phyloP scores from a whole-genome alignment of 2,329 filamentous ascomycete species.

The Apiospora marii region DNA sequence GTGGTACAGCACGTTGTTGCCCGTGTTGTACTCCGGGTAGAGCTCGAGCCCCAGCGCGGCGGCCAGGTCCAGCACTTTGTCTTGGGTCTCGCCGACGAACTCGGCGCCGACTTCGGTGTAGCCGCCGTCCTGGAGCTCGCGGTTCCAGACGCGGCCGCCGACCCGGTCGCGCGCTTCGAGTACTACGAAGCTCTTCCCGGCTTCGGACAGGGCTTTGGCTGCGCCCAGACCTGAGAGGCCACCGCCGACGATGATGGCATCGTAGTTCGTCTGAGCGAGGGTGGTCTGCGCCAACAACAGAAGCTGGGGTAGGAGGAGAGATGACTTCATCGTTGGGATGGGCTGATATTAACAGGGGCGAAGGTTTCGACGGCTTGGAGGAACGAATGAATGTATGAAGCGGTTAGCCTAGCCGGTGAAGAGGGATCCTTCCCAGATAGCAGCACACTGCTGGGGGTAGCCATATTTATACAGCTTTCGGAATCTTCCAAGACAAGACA shows the following conservation, averaged over 20 bases:
- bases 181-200: neutral
- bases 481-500: neutral
- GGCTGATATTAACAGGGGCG: neutral
- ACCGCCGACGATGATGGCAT: neutral
- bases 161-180: conserved; percentile 10
- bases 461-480: neutral
- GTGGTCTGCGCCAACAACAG: neutral
- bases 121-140: neutral
- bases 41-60: neutral
- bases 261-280: neutral
- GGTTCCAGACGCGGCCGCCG: neutral
- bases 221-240: neutral
- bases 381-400: neutral
- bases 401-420: neutral
- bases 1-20: neutral
- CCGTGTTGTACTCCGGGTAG: conserved; percentile 8
- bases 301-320: neutral
- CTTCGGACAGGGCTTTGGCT: neutral
- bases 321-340: neutral
- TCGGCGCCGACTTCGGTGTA: conserved; percentile 17
- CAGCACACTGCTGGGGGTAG: neutral
- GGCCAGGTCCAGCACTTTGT: neutral
- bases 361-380: neutral
- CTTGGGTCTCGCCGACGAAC: conserved; percentile 11
- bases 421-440: neutral